Evolutionary conservation across 306 rosid species (phyloP), one percentile per base, ranked within the genome.

Genomic region (Cicer bijugum): DNA sequence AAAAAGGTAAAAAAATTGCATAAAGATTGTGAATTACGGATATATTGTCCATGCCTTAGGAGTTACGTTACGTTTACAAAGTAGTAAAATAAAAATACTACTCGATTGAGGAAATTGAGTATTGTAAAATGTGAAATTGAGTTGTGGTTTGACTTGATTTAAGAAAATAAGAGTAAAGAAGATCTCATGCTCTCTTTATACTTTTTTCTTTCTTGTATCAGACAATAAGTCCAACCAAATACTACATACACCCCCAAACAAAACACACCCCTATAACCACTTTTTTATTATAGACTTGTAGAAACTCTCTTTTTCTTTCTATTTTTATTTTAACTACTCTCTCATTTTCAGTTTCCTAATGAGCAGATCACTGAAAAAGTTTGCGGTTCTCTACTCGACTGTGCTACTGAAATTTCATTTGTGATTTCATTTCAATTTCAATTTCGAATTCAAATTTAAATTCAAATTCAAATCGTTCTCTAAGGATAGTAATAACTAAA

Each of bases 141-240:
- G 6, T 40, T 46, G 65, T 84, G 82, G 45, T 83, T 85, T 87
- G 91, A 89, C 91, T 81, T 75, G 33, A 58, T 38, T 15, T 10
- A 12, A 6, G 70, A 74, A 47, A 75, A 63, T 20, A 14, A 62
- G 76, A 82, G 23, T 15, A 53, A 85, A 82, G 89, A 85, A 83
- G 89, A 83, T 82, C 91, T 84, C 81, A 42, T 56, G 14, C 63
- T 68, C 69, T 43, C 75, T 75, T 46, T 72, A 69, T 77, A 75
- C 82, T 84, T 84, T 33, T 40, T 80, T 72, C 74, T 67, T 67
- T 81, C 76, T 82, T 85, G 88, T 90, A 86, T 66, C 63, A 52
- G 33, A 79, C 81, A 85, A 53, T 46, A 81, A 63, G 51, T 66
- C 82, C 89, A 66, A 56, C 73, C 80, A 66, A 6, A 65, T 52